Evolutionary conservation across 2,329 filamentous ascomycete genomes (phyloP).

Genomic region (Endocalyx cinctus): DNA sequence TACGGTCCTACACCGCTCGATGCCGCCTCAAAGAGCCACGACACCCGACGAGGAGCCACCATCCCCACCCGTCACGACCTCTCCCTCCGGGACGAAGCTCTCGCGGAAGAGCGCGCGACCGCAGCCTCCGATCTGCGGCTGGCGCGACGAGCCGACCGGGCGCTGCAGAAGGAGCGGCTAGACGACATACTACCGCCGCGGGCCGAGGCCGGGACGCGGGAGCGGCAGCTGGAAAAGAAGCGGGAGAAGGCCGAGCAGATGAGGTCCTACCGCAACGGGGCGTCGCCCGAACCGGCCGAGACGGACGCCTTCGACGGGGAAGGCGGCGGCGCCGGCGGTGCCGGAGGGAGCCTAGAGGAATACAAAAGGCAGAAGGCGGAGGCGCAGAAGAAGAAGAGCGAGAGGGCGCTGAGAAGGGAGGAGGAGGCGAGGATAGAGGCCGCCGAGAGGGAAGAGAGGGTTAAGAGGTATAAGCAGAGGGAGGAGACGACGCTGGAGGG

Average conservation of each 20-base stretch:
- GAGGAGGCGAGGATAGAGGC: slow-evolving; percentile 70
- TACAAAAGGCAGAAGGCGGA: slow-evolving; percentile 68
- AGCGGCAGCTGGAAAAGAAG: slow-evolving; percentile 83
- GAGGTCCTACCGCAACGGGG: no score
- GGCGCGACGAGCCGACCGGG: slow-evolving; percentile 61
- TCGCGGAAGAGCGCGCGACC: slow-evolving; percentile 44
- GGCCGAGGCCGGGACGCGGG: slow-evolving; percentile 75
- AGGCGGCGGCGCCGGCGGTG: slow-evolving; percentile 48
- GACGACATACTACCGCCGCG: slow-evolving; percentile 82
- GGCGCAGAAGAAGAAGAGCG: slow-evolving; percentile 76
- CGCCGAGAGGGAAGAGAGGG: slow-evolving; percentile 75
- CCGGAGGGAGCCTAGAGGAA: slow-evolving; percentile 47
- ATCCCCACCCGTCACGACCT: slow-evolving; percentile 75
- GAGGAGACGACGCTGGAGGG: slow-evolving; percentile 83
- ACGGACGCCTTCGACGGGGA: slow-evolving; percentile 67
- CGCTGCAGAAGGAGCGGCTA: slow-evolving; percentile 63
- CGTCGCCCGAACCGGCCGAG: no score
- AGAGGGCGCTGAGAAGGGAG: slow-evolving; percentile 77
- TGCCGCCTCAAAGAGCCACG: slow-evolving; percentile 18
- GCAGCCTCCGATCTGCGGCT: slow-evolving; percentile 49
- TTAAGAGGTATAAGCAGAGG: slow-evolving; percentile 65
- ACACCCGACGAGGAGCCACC: slow-evolving; percentile 43
- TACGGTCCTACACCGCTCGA: slow-evolving; percentile 44
- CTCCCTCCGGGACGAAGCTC: slow-evolving; percentile 49
- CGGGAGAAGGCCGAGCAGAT: slow-evolving; percentile 68